phyloP scores from a whole-genome alignment of 768 basidiomycete species.

The Panus rudis region DNA sequence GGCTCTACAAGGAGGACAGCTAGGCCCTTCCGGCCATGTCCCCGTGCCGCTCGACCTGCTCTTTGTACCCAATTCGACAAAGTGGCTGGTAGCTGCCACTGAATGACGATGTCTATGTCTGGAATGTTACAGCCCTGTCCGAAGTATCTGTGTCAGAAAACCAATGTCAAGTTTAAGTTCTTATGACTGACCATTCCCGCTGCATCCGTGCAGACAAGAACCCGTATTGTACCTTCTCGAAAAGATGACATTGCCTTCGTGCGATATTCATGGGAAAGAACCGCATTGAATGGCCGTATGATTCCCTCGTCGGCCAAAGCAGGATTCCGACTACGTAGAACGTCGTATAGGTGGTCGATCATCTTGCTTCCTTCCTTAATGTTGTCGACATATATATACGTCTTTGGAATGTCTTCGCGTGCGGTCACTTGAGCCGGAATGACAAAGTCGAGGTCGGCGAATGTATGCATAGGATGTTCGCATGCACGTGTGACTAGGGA shows the following conservation, averaged over 20 bases:
- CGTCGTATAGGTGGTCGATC: constrained; percentile 16
- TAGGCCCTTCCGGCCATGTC: constrained; percentile 6
- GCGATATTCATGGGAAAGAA: constrained; percentile 15
- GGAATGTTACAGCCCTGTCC: constrained; percentile 16
- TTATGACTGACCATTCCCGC: constrained; percentile 22
- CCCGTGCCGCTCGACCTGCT: constrained; percentile 12
- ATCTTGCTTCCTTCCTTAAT: constrained; percentile 19
- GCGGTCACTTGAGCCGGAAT: constrained; percentile 11
- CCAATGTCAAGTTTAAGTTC: too few species aligned
- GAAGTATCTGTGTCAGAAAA: background rate
- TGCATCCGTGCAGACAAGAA: constrained; percentile 31
- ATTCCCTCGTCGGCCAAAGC: background rate
- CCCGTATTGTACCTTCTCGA: constrained; percentile 17
- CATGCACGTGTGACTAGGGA: constrained; percentile 28
- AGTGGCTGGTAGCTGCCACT: constrained; percentile 14
- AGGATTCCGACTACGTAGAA: constrained; percentile 5
- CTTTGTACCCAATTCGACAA: constrained; percentile 16
- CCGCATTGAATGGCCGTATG: constrained; percentile 24
- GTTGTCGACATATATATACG: constrained; percentile 26
- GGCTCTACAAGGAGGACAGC: constrained; percentile 14
- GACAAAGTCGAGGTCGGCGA: constrained; percentile 27
- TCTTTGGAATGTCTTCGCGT: constrained; percentile 16
- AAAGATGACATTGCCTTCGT: constrained; percentile 20
- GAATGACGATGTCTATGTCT: constrained; percentile 16
- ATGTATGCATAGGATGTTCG: constrained; percentile 25